Percentiles rank a stretch among this genome's conserved stretches.
Evolutionary conservation across 495 filamentous ascomycete genomes (phyloP).

Genomic region (Xylaria cubensis): DNA sequence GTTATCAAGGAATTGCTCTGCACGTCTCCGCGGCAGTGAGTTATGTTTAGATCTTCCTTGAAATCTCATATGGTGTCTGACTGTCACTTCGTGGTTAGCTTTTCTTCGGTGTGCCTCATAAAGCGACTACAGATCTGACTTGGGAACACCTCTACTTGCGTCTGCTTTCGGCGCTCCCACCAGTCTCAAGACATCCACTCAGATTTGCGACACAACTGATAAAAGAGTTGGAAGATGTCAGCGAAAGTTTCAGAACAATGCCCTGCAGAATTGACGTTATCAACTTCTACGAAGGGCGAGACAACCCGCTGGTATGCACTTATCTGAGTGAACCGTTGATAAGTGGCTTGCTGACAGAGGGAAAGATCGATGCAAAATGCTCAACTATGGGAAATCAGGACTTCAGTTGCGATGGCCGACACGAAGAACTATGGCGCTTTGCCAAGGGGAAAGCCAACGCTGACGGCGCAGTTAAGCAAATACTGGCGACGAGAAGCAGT

Average conservation of each 20-base stretch:
- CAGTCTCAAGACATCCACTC: constrained; percentile 1
- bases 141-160: neutral
- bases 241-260: neutral
- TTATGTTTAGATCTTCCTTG: neutral
- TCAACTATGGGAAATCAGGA: neutral
- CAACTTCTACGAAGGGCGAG: neutral
- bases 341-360: neutral
- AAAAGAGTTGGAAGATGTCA: constrained; percentile 4
- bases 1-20: neutral
- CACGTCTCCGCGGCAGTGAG: neutral
- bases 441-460: neutral
- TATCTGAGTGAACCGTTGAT: neutral
- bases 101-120: constrained; percentile 5
- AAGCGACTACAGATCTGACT: neutral
- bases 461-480: neutral
- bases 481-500: constrained; percentile 1
- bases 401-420: neutral
- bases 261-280: neutral
- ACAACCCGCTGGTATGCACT: neutral
- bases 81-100: neutral
- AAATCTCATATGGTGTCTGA: neutral
- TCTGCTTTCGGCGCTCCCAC: neutral
- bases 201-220: neutral
- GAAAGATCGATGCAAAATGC: constrained; percentile 1
- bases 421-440: neutral